Base-by-base conservation (phyloP, 2,329 filamentous ascomycete species). In the Ophioceras dolichostomum region DNA sequence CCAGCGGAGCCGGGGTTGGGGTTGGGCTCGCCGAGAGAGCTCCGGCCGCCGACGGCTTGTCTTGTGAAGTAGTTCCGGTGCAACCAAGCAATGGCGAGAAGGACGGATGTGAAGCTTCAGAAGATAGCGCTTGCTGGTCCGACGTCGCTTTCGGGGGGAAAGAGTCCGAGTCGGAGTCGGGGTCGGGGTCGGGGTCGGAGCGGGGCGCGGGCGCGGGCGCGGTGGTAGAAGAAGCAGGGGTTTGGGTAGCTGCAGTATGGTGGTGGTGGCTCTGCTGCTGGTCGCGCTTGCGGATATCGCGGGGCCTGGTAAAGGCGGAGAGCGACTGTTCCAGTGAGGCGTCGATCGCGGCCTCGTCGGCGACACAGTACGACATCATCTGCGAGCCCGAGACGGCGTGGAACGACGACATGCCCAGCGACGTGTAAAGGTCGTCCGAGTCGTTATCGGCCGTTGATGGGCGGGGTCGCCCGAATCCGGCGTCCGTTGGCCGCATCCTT, bases 321-420 rank as follows among this genome's bases (percentile, higher is more conserved):
- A 28, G 33, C 32, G 52, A 47, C 17, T 49, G 51, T 32, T 53
- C 50, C 36, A 58, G 48, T 32, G 59, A 57, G 10, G 59, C 53
- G 42, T 66, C 63, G 39, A 70, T 50, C 5, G 59, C 56, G 36
- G 62, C 58, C 47, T 70, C 67, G 41, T 68, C 63, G 41, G 67
- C 60, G 29, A 71, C 47, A 40, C 69, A 63, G 43, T 67, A 70
- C 32, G 64, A 68, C 64, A 70, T 68, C 16, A 28, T 13, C 41
- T 64, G 60, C 37, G 59, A 56, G 40, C 43, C 52, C n/a, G 27
- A 12, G 38, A 49, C 51, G 41, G 41, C 43, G 33, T 46, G 45
- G 22, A 50, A 49, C 45, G 32, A 55, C 38, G 44, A 37, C 35
- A 32, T 24, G 26, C 10, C 35, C 37, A 34, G 41, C 16, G 20